Conservation (phyloP, 352 stramenopile species). For the Pythium graminicola region DNA sequence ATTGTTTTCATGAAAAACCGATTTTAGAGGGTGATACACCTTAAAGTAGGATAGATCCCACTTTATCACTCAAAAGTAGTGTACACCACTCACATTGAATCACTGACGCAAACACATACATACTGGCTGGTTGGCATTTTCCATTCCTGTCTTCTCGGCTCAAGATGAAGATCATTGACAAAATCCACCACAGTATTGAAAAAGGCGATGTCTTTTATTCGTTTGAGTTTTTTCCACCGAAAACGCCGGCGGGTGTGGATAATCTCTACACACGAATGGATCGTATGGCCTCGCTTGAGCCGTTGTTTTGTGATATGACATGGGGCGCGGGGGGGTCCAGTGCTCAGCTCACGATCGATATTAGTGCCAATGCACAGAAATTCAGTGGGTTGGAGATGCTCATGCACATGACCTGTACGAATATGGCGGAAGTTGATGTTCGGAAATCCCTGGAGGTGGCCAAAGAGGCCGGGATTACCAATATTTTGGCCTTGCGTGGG, state of each 20-base stretch:
- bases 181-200: conserved; percentile 39
- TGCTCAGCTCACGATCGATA: conserved; percentile 93
- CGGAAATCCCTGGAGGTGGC: conserved; percentile 88
- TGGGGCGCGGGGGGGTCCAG: conserved; percentile 97
- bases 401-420: conserved; percentile 97
- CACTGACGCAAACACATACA: conserved; percentile 16
- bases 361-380: conserved; percentile 90
- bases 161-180: conserved; percentile 85
- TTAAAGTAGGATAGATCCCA: conserved; percentile 13
- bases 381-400: conserved; percentile 90
- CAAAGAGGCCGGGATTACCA: conserved; percentile 93
- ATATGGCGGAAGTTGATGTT: conserved; percentile 94
- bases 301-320: conserved; percentile 98
- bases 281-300: conserved; percentile 91
- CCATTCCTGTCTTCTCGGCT: not conserved
- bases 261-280: conserved; percentile 97
- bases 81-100: conserved; percentile 26
- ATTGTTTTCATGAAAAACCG: conserved; percentile 15
- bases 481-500: conserved; percentile 97
- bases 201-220: conserved; percentile 91
- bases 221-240: conserved; percentile 99
- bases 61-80: not conserved
- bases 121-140: not conserved
- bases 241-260: conserved; percentile 93
- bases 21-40: conserved; percentile 4